These are phyloP conservation scores for Eucalyptus pauciflora DNA, from an alignment of 345 rosid species.

Conservation along the genomic window DNA sequence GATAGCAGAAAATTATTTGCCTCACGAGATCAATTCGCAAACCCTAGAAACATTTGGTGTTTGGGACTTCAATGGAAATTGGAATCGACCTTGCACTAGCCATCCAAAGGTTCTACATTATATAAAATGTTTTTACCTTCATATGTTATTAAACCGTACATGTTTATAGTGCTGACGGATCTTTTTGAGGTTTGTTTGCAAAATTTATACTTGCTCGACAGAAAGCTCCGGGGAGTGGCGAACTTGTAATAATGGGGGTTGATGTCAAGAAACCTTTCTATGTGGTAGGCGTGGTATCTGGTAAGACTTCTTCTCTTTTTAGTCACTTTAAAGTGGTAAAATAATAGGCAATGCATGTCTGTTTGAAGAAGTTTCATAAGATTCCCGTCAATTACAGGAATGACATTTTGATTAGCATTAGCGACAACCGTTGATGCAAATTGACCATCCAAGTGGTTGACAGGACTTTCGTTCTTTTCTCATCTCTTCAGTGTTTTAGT, in stretches of 20 bases:
- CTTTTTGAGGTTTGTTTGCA: background rate
- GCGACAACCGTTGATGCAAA: too few species aligned
- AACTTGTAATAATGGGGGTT: conserved; percentile 25
- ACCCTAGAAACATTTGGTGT: background rate
- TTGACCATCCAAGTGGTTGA: background rate
- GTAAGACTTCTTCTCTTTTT: background rate
- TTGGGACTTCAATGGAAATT: conserved; percentile 27
- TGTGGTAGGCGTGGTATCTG: conserved; percentile 29
- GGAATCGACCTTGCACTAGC: conserved; percentile 24
- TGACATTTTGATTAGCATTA: background rate
- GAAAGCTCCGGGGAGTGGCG: conserved; percentile 32
- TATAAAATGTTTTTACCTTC: background rate
- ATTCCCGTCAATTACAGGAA: background rate
- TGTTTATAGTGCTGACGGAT: background rate
- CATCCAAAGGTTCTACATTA: conserved; percentile 23
- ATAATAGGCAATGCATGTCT: background rate
- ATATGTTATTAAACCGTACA: background rate
- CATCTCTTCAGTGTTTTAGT: too few species aligned
- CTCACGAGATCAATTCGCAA: conserved; percentile 8
- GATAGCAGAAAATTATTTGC: background rate
- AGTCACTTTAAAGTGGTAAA: background rate
- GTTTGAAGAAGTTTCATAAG: background rate
- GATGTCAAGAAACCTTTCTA: conserved; percentile 18
- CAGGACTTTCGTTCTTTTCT: too few species aligned
- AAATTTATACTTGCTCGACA: background rate